phyloP scores from a whole-genome alignment of 805 yeast species.

The Saturnispora gosingensis region DNA sequence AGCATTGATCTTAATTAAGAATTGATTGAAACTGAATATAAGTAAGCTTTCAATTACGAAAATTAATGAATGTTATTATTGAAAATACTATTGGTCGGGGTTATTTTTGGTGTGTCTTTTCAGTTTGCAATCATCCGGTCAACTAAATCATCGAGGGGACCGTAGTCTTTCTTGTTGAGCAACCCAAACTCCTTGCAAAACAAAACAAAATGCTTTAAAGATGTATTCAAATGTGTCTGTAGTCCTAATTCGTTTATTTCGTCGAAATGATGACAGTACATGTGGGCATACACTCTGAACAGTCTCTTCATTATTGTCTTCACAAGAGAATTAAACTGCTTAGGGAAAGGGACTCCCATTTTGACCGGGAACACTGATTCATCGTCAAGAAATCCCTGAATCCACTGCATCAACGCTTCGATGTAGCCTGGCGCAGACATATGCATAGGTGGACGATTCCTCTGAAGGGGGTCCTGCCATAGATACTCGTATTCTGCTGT shows the following conservation, averaged over 20 bases:
- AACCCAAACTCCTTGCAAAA: conserved; percentile 79
- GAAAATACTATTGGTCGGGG: neutral
- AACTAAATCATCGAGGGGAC: conserved; percentile 84
- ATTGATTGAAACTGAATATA: too few species aligned
- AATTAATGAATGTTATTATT: too few species aligned
- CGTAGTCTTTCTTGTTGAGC: conserved; percentile 73
- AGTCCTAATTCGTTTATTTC: conserved; percentile 87
- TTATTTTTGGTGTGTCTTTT: neutral
- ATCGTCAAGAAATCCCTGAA: conserved; percentile 85
- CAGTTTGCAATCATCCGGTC: conserved; percentile 33
- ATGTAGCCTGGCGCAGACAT: conserved; percentile 94
- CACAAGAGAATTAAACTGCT: conserved; percentile 67
- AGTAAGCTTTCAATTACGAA: neutral
- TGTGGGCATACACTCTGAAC: conserved; percentile 93
- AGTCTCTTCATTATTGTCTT: conserved; percentile 84
- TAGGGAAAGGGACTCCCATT: conserved; percentile 86
- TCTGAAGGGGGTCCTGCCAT: conserved; percentile 75
- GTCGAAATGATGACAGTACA: conserved; percentile 95
- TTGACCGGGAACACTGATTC: conserved; percentile 85
- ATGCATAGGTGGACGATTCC: conserved; percentile 64
- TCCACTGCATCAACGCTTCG: conserved; percentile 90
- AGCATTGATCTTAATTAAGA: too few species aligned
- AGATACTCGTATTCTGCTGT: conserved; percentile 93
- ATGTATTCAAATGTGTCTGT: conserved; percentile 87
- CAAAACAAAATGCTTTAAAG: conserved; percentile 86